Base-by-base conservation (phyloP, 1,284 basidiomycete species). In the Ganoderma sp. region DNA sequence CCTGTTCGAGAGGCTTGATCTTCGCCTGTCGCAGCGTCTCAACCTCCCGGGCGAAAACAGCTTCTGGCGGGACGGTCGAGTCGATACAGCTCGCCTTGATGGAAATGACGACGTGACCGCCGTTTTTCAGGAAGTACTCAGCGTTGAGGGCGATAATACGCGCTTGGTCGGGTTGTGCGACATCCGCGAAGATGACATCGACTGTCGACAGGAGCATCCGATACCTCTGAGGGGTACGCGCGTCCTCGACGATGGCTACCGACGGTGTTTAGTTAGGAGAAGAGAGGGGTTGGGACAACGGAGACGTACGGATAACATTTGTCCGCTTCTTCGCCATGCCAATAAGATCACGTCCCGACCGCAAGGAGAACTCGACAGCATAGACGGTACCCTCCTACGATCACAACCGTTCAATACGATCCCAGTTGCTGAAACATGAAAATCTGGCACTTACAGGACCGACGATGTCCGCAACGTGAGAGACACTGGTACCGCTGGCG, bases 21-120 rank as follows among this genome's bases (percentile, higher is more conserved):
- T 90, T 90, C 78, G 86, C 86, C 69, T 88, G 85, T 80, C 93
- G 91, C 77, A 99, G 85, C 77, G 86, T 89, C 80, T 96, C 90
- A 66, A 99, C 93, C 82, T 99, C 96, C 65, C 87, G 84, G 3
- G 94, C 92, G 76, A 99, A 99, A 52, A 99, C 94, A 32, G 90
- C 91, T 74, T 96, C 95, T 19, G 97, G 91, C 2, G 94, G 89
- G 5, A 89, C 89, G 37, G 97, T 98, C 64, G 96, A 99, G 82
- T 99, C 98, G 81, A 99, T 94, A 87, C 97, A 99, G 79, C 94
- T 97, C 61, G 98, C 98, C 86, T 99, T 99, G 90, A 99, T 98
- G 68, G 97, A 99, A 77, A 99, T 97, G 76, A 99, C 90, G 73
- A 90, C 87, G 77, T 98, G 94, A 4, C 98, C 97, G 56, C 88